Conservation (phyloP, 139 green algal genomes). For the Penium margaritaceum region DNA sequence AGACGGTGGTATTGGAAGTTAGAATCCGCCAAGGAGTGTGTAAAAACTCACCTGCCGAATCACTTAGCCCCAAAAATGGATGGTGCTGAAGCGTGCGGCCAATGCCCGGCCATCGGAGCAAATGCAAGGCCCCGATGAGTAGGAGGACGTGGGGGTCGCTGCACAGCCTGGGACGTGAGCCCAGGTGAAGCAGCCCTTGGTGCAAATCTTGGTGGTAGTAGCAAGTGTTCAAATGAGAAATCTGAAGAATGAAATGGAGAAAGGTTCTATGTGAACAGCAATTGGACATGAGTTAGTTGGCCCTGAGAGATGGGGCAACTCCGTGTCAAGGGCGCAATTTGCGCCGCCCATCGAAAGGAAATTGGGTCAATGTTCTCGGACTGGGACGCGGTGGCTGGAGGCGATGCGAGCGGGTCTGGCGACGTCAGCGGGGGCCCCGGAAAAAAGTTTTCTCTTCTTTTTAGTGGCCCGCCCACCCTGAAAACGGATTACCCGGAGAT, state of each 20-base stretch:
- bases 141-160: slow-evolving; percentile 79
- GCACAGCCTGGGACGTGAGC: too few species aligned
- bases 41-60: slow-evolving; percentile 98
- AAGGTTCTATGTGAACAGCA: slow-evolving; percentile 92
- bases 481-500: too few species aligned
- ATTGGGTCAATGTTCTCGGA: slow-evolving; percentile 90
- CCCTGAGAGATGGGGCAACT: slow-evolving; percentile 82
- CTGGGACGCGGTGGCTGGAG: too few species aligned
- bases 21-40: slow-evolving; percentile 95
- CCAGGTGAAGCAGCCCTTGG: too few species aligned
- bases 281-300: slow-evolving; percentile 90
- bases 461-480: too few species aligned
- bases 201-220: too few species aligned
- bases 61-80: slow-evolving; percentile 95
- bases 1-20: slow-evolving; percentile 94
- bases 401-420: too few species aligned
- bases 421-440: too few species aligned
- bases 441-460: too few species aligned
- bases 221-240: too few species aligned
- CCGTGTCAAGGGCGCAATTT: slow-evolving; percentile 77
- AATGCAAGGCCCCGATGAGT: slow-evolving; percentile 80
- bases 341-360: too few species aligned
- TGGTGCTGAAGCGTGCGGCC: slow-evolving; percentile 81
- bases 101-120: slow-evolving; percentile 77
- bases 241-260: too few species aligned